Conservation (phyloP, 129 eudicot genomes). For the Calendula officinalis region DNA sequence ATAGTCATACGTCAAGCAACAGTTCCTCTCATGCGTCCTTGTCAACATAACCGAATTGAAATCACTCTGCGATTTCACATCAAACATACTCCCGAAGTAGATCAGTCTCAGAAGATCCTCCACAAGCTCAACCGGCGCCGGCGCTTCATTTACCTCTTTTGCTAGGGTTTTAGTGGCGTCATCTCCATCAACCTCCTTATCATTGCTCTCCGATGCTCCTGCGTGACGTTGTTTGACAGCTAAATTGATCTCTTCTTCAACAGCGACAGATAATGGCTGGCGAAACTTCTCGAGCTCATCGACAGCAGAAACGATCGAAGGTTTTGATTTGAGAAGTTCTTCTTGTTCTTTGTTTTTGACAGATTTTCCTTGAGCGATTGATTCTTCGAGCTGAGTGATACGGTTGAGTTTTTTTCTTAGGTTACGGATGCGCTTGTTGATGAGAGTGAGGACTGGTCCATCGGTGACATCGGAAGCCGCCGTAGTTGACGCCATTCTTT, state of each 20-base stretch:
- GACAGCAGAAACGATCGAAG: conserved; percentile 47
- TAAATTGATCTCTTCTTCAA: conserved; percentile 49
- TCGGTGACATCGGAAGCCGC: conserved; percentile 48
- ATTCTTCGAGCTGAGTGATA: conserved; percentile 72
- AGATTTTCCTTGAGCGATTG: conserved; percentile 55
- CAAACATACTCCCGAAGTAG: conserved; percentile 83
- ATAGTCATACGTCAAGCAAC: conserved; percentile 85
- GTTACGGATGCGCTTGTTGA: conserved; percentile 91
- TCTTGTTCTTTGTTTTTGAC: conserved; percentile 80
- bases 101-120: conserved; percentile 64
- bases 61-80: conserved; percentile 56
- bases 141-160: conserved; percentile 10
- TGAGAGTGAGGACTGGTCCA: conserved; percentile 75
- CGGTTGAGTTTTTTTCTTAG: conserved; percentile 78
- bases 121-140: neutral
- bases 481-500: conserved; percentile 53
- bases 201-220: conserved; percentile 16
- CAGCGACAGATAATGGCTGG: conserved; percentile 54
- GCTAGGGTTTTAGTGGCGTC: conserved; percentile 11
- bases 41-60: conserved; percentile 60
- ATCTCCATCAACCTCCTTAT: neutral
- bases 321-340: conserved; percentile 53
- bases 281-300: conserved; percentile 91
- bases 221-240: conserved; percentile 17
- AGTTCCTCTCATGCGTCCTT: conserved; percentile 77